A percentile compares a stretch with the other conserved stretches of the same genome.
These are phyloP conservation scores for Castanea mollissima DNA, from an alignment of 306 rosid species.

Conservation along the genomic window DNA sequence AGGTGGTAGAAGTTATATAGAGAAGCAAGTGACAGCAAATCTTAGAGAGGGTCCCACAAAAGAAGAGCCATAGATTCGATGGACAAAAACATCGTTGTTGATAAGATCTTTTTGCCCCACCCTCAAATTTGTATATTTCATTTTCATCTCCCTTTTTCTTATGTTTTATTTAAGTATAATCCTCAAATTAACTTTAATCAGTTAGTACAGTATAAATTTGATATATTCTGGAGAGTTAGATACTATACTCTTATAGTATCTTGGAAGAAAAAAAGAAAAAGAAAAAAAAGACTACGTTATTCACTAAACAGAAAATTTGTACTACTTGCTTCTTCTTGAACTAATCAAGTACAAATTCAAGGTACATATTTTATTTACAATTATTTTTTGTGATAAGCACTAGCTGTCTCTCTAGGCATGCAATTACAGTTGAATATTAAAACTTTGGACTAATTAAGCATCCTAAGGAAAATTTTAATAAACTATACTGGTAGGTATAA, in stretches of 20 bases:
- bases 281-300: not conserved
- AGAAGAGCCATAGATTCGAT: constrained; percentile 66
- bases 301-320: not conserved
- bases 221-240: not conserved
- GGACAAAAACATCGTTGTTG: constrained; percentile 54
- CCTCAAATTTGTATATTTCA: constrained; percentile 39
- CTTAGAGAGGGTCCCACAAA: constrained; percentile 74
- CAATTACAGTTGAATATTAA: not conserved
- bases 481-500: not conserved
- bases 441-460: not conserved
- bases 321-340: not conserved
- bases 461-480: not conserved
- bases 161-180: not conserved
- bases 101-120: constrained; percentile 81
- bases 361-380: not conserved
- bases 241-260: not conserved
- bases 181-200: not conserved
- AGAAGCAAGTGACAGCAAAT: constrained; percentile 48
- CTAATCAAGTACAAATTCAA: not conserved
- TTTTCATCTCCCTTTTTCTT: constrained; percentile 31
- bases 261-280: too few relatives aligned
- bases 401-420: not conserved
- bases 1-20: constrained; percentile 44
- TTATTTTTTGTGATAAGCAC: not conserved
- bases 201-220: not conserved